Conservation (phyloP, 306 rosid species). For the Dryas drummondii region DNA sequence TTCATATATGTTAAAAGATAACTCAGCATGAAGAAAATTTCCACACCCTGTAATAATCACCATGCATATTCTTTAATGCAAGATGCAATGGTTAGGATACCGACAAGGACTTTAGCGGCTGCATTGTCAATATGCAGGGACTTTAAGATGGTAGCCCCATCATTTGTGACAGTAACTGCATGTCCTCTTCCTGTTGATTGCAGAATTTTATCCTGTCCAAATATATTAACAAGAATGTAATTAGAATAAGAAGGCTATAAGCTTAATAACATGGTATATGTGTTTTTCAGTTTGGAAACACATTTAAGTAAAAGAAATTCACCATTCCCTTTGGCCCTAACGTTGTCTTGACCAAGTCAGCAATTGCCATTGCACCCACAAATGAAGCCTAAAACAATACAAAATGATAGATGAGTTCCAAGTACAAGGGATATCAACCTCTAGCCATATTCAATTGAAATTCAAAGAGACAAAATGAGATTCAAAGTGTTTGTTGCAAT, state of each 20-base stretch:
- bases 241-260: conserved; percentile 1
- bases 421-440: background rate
- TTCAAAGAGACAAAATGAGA: background rate
- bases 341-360: conserved; percentile 96
- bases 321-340: conserved; percentile 99
- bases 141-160: conserved; percentile 96
- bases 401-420: background rate
- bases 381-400: conserved; percentile 67
- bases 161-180: conserved; percentile 82
- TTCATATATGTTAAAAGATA: background rate
- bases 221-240: conserved; percentile 14
- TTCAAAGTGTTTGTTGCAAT: background rate
- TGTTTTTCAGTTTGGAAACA: background rate
- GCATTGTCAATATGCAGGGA: conserved; percentile 96
- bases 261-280: background rate
- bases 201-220: conserved; percentile 81
- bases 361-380: conserved; percentile 93
- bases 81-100: conserved; percentile 61
- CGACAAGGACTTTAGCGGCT: conserved; percentile 98
- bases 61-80: background rate
- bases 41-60: background rate
- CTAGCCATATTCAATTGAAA: background rate
- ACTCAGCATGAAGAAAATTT: background rate
- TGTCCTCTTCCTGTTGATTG: conserved; percentile 97
- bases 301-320: conserved; percentile 12